A percentile compares a stretch with the other conserved stretches of the same genome.
phyloP scores from a whole-genome alignment of 305 asterid genomes.

The Solanum hybrid region DNA sequence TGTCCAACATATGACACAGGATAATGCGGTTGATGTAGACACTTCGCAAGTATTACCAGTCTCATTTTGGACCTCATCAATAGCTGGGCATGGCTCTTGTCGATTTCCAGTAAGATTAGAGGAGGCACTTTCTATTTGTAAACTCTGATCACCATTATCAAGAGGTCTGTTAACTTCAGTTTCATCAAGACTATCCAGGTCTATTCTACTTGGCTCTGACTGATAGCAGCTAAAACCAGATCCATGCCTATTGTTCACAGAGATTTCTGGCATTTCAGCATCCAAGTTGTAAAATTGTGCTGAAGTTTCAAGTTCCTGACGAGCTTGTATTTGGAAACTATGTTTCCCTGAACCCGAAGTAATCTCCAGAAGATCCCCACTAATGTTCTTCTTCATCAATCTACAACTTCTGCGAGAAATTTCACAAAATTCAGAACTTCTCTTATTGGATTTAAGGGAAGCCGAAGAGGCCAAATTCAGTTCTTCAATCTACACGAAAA shows the following conservation, averaged over 20 bases:
- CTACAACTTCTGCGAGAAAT: slow-evolving; percentile 33
- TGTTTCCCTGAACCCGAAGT: slow-evolving; percentile 31
- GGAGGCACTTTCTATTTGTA: slow-evolving; percentile 8
- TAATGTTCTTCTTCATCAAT: slow-evolving; percentile 42
- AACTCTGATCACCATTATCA: slow-evolving; percentile 19
- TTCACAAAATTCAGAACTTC: slow-evolving; percentile 27
- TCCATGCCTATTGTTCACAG: slow-evolving; percentile 15
- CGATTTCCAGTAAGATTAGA: slow-evolving; percentile 9
- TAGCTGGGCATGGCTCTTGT: slow-evolving; percentile 17
- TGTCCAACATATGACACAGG: slow-evolving; percentile 92
- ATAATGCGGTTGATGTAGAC: slow-evolving; percentile 37
- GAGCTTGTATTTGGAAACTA: slow-evolving; percentile 4
- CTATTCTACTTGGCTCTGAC: slow-evolving; percentile 8
- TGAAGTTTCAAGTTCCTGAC: slow-evolving; percentile 10
- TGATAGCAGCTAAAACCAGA: slow-evolving; percentile 8
- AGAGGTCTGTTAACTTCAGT: slow-evolving; percentile 13
- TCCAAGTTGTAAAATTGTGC: slow-evolving; percentile 19
- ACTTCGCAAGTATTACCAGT: slow-evolving; percentile 11
- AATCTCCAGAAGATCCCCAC: slow-evolving; percentile 22
- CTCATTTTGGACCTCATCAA: slow-evolving; percentile 17
- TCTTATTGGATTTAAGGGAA: slow-evolving; percentile 26
- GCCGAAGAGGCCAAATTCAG: slow-evolving; percentile 23
- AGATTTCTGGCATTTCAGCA: slow-evolving; percentile 18
- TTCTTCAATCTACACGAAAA: slow-evolving; percentile 34
- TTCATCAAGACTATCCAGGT: slow-evolving; percentile 22